Conservation (phyloP, 257 asterid species). For the Rhazya stricta region DNA sequence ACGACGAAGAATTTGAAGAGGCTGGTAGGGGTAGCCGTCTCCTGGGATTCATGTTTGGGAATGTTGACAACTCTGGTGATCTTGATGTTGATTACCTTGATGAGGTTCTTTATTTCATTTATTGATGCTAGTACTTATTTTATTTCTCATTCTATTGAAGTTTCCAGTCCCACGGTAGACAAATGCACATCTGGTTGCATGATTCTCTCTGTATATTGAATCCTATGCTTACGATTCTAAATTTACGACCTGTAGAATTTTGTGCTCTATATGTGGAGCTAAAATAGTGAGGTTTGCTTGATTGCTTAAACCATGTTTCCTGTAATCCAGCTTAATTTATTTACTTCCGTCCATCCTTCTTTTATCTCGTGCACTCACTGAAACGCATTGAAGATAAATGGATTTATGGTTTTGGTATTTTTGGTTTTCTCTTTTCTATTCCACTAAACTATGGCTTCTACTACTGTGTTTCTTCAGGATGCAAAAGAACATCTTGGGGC, state of each 20-base stretch:
- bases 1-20: conserved; percentile 93
- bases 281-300: not conserved
- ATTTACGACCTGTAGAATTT: not conserved
- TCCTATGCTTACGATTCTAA: not conserved
- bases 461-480: conserved; percentile 51
- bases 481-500: conserved; percentile 99
- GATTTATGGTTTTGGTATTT: not conserved
- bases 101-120: conserved; percentile 47
- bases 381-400: not conserved
- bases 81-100: conserved; percentile 98
- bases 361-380: not conserved
- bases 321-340: not conserved
- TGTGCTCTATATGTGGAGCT: not conserved
- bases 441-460: not conserved
- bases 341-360: not conserved
- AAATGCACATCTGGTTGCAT: not conserved
- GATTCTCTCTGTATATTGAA: not conserved
- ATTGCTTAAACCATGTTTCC: not conserved
- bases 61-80: conserved; percentile 92
- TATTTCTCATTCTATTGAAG: not conserved
- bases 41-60: conserved; percentile 96
- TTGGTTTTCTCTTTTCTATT: not conserved
- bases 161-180: not conserved
- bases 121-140: conserved; percentile 4
- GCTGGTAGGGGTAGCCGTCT: conserved; percentile 75